Evolutionary conservation across 106 monocot genomes (phyloP), one percentile per base, ranked within the genome.

Genomic region (Dendrobium nobile): DNA sequence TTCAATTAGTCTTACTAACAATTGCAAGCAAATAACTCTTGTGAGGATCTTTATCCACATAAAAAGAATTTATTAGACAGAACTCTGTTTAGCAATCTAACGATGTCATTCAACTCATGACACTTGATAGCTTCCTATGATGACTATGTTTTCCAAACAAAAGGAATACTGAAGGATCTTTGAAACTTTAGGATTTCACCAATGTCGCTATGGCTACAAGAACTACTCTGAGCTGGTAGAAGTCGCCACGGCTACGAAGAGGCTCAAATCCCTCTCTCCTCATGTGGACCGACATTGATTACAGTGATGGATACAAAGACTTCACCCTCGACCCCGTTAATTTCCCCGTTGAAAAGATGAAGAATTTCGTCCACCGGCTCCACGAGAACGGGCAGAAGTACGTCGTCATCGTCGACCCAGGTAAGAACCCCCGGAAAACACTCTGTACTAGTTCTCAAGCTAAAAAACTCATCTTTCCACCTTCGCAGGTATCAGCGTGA

Each of bases 291-390:
- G 93, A 93, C 80, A 93, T 90, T 18, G 90, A 93, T 72, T 87
- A 92, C 90, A 95, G 93, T 92, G 95, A 95, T 58, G 91, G 24
- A 1, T 91, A 47, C 86, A 95, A 92, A 75, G 92, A 90, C 47
- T 93, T 92, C 86, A 92, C 95, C 5, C 85, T 92, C n/a, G 89
- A 95, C 44, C 92, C 92, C 3, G 18, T 89, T 76, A 92, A 89
- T 77, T 95, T 86, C 70, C 95, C 95, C 0, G 80, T 59, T 5
- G 80, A 85, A 11, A 85, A 80, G 84, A 88, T 92, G 89, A 83
- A 51, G 40, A 48, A 13, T 19, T 90, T 95, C 24, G 88, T 95
- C 43, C 47, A 83, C 20, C 78, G 64, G 5, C 86, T 95, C 9
- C 92, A 95, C 79, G 56, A 65, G 5, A 95, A 87, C 3, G 89